Percentiles rank a stretch among this genome's conserved stretches.
Conservation (phyloP, 495 filamentous ascomycete genomes). For the Acidomyces sp. region DNA sequence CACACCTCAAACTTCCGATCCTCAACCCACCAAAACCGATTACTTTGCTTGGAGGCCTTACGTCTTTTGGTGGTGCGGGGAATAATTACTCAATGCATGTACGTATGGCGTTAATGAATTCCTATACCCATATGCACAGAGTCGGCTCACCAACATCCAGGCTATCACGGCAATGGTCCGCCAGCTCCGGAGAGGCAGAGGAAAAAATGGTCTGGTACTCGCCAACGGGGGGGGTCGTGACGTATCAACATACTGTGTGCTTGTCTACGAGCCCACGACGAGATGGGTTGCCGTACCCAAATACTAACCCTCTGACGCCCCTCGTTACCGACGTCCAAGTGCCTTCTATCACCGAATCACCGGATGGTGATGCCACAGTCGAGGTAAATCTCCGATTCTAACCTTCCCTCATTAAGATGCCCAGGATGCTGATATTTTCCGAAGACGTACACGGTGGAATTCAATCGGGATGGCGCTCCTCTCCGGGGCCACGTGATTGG, state of each 20-base stretch:
- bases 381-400: constrained; percentile 31
- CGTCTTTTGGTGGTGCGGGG: constrained; percentile 46
- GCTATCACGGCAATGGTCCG: constrained; percentile 39
- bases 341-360: constrained; percentile 27
- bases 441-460: constrained; percentile 48
- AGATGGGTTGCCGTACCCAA: constrained; percentile 31
- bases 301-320: constrained; percentile 25
- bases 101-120: constrained; percentile 2
- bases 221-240: constrained; percentile 43
- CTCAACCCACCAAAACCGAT: constrained; percentile 32
- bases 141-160: constrained; percentile 9
- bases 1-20: constrained; percentile 38
- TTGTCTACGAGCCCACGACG: constrained; percentile 32
- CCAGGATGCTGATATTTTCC: no score
- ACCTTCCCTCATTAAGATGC: constrained; percentile 28
- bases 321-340: constrained; percentile 22
- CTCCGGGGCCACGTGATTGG: constrained; percentile 36
- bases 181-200: constrained; percentile 31
- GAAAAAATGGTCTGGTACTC: constrained; percentile 36
- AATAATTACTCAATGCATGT: constrained; percentile 53
- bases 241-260: constrained; percentile 42
- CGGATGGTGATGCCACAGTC: constrained; percentile 35
- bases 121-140: background rate
- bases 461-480: constrained; percentile 34
- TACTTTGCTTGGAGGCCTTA: constrained; percentile 42